These are phyloP conservation scores for Chalciporus chontae DNA, from an alignment of 768 basidiomycete species.

Conservation along the genomic window DNA sequence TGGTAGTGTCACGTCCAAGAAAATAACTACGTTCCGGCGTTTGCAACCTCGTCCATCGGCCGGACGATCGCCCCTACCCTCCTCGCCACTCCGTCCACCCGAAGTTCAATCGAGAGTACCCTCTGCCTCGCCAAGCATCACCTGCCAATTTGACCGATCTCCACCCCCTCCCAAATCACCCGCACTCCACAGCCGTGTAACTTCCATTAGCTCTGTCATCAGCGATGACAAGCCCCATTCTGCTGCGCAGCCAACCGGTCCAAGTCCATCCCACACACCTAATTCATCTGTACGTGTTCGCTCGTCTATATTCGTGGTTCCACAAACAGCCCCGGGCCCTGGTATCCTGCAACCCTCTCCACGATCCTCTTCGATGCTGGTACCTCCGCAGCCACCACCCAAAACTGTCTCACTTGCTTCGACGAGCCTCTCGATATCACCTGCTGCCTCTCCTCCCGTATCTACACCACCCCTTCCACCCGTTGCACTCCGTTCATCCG, in stretches of 20 bases:
- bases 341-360: slow-evolving; percentile 7
- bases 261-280: slow-evolving; percentile 14
- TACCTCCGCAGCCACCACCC: slow-evolving; percentile 11
- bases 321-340: not conserved
- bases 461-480: slow-evolving; percentile 24
- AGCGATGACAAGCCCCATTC: slow-evolving; percentile 11
- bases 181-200: slow-evolving; percentile 24
- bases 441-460: slow-evolving; percentile 21
- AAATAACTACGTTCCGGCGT: slow-evolving; percentile 51
- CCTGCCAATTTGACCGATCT: slow-evolving; percentile 23
- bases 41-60: slow-evolving; percentile 37
- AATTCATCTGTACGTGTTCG: not conserved
- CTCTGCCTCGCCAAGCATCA: slow-evolving; percentile 18
- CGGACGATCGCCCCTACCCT: slow-evolving; percentile 20
- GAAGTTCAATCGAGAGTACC: slow-evolving; percentile 15
- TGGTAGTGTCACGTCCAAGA: slow-evolving; percentile 15
- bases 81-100: slow-evolving; percentile 36
- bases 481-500: slow-evolving; percentile 28
- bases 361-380: slow-evolving; percentile 4
- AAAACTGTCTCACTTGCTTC: slow-evolving; percentile 7
- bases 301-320: not conserved
- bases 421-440: slow-evolving; percentile 17
- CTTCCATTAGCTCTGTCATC: slow-evolving; percentile 28
- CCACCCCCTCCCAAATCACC: slow-evolving; percentile 27
- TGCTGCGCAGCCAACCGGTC: not conserved